Evolutionary conservation across 352 stramenopile genomes (phyloP).

Genomic region (Globisporangium solare): DNA sequence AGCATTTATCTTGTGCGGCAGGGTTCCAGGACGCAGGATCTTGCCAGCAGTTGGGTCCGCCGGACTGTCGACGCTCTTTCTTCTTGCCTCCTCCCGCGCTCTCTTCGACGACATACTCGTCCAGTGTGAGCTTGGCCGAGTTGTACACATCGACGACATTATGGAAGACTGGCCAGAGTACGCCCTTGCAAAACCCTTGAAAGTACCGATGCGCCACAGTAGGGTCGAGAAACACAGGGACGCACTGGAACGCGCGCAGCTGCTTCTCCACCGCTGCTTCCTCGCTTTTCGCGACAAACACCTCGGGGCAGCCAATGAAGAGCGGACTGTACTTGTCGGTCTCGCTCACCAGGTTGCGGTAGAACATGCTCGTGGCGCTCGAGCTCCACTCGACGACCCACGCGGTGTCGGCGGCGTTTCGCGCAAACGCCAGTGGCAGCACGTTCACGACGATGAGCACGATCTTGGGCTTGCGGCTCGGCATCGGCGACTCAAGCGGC

Average conservation of each 20-base stretch:
- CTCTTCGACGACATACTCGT: conserved; percentile 20
- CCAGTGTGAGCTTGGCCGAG: conserved; percentile 58
- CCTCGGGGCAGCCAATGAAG: conserved; percentile 71
- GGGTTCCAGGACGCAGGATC: conserved; percentile 76
- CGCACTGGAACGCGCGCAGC: conserved; percentile 88
- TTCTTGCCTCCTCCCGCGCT: conserved; percentile 1
- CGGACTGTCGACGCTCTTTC: conserved; percentile 4
- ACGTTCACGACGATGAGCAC: conserved; percentile 82
- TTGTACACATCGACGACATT: conserved; percentile 97
- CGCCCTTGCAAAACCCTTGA: conserved; percentile 95
- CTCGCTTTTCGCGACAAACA: conserved; percentile 59
- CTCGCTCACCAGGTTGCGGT: conserved; percentile 60
- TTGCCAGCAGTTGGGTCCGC: conserved; percentile 32
- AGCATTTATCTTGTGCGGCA: conserved; percentile 70
- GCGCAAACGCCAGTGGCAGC: conserved; percentile 67
- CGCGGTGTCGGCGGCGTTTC: conserved; percentile 30
- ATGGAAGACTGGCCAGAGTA: conserved; percentile 98
- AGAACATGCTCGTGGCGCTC: conserved; percentile 69
- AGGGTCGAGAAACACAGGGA: conserved; percentile 94
- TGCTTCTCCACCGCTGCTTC: conserved; percentile 70
- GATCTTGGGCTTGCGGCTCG: conserved; percentile 25
- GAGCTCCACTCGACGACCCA: conserved; percentile 73
- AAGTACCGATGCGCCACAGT: conserved; percentile 81
- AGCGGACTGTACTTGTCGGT: conserved; percentile 49
- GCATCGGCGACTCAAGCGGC: not conserved